Conservation (phyloP, 2,329 filamentous ascomycete genomes). For the Xylariaceae sp. region DNA sequence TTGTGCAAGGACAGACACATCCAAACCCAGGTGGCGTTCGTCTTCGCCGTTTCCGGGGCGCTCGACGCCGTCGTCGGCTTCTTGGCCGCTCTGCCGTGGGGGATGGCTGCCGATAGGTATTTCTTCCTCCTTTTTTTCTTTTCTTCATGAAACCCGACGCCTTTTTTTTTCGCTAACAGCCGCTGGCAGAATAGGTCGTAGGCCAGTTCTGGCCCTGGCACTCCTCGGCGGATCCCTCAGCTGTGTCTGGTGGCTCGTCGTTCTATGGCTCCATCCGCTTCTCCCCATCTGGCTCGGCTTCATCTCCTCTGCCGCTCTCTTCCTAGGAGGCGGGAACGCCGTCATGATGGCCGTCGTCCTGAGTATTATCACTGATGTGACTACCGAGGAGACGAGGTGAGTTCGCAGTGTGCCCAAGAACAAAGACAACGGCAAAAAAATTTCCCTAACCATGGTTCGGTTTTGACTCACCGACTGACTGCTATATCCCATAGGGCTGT, state of each 20-base stretch:
- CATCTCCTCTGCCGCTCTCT: slow-evolving; percentile 28
- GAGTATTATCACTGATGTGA: slow-evolving; percentile 34
- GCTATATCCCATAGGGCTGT: slow-evolving; percentile 32
- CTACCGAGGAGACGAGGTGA: slow-evolving; percentile 33
- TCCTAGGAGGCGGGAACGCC: slow-evolving; percentile 34
- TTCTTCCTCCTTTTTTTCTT: slow-evolving; percentile 1
- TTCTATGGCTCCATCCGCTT: slow-evolving; percentile 31
- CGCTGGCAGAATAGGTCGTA: slow-evolving; percentile 30
- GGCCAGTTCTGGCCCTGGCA: slow-evolving; percentile 30
- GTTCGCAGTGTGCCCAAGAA: background rate
- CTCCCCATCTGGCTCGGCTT: slow-evolving; percentile 32
- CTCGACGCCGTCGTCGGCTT: slow-evolving; percentile 30
- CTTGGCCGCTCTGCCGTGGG: slow-evolving; percentile 34
- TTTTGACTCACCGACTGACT: no score
- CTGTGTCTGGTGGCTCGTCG: slow-evolving; percentile 26
- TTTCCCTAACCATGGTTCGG: no score
- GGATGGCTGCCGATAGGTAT: slow-evolving; percentile 34
- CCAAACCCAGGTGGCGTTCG: slow-evolving; percentile 32
- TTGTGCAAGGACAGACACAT: slow-evolving; percentile 34
- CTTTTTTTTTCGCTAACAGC: background rate
- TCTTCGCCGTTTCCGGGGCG: slow-evolving; percentile 29
- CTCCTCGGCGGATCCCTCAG: slow-evolving; percentile 28
- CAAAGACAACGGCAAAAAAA: background rate
- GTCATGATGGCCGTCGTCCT: slow-evolving; percentile 29
- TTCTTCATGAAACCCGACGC: background rate